Conservation (phyloP, 768 basidiomycete genomes). For the Crepidotus variabilis region DNA sequence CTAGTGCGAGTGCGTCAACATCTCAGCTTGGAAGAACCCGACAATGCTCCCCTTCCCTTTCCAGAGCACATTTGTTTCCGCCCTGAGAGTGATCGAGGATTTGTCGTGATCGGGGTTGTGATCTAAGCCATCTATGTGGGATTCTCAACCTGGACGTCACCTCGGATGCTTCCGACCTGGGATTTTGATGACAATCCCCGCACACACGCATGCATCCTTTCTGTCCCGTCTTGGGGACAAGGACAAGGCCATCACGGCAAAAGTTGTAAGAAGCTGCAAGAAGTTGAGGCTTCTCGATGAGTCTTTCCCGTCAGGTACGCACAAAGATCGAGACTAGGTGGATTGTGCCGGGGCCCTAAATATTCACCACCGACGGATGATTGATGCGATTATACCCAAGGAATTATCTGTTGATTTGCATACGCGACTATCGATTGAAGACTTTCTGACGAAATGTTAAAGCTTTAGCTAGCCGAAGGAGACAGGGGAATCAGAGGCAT, state of each 20-base stretch:
- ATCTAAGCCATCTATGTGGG: neutral
- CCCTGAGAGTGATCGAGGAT: neutral
- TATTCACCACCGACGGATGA: neutral
- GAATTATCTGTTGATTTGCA: neutral
- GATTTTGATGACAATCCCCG: neutral
- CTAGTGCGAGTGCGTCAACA: neutral
- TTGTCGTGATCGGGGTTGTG: neutral
- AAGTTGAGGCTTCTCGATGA: neutral
- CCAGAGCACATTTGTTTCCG: neutral
- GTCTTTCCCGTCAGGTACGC: neutral
- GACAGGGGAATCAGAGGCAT: neutral
- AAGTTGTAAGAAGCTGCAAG: neutral
- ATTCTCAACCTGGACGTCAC: neutral
- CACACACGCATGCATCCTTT: neutral
- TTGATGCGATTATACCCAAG: neutral
- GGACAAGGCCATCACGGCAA: neutral
- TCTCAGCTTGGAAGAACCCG: neutral
- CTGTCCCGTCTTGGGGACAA: neutral
- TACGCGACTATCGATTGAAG: neutral
- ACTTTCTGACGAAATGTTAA: neutral
- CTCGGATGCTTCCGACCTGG: neutral
- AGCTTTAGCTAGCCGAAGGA: neutral
- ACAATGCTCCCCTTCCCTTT: neutral
- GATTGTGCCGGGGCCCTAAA: neutral
- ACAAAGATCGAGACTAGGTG: neutral